Evolutionary conservation across 139 green algal genomes (phyloP).

Genomic region (Volvox reticuliferus): DNA sequence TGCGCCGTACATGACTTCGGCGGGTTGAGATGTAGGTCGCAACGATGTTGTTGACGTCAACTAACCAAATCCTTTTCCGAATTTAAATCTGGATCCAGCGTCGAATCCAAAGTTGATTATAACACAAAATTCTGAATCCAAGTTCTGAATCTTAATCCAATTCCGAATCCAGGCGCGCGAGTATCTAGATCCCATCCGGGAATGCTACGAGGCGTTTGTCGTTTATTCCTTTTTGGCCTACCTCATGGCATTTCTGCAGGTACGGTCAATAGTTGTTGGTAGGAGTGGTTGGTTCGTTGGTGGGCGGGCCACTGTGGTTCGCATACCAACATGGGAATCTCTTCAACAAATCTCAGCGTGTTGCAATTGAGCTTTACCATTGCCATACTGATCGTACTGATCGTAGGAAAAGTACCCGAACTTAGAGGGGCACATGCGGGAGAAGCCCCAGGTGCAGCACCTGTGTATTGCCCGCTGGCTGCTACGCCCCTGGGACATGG

Average conservation of each 20-base stretch:
- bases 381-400: no score
- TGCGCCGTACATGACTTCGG: no score
- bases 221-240: conserved; percentile 97
- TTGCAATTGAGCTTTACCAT: no score
- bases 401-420: conserved; percentile 74
- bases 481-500: conserved; percentile 62
- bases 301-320: not conserved
- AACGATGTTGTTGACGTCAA: no score
- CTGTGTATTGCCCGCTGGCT: conserved; percentile 58
- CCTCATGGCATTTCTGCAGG: conserved; percentile 86
- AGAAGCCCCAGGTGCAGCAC: conserved; percentile 76
- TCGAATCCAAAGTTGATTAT: no score
- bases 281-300: not conserved
- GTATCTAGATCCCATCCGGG: conserved; percentile 60
- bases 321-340: no score
- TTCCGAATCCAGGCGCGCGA: not conserved
- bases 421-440: conserved; percentile 72
- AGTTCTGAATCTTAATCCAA: no score
- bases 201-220: conserved; percentile 96
- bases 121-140: no score
- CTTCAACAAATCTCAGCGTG: no score
- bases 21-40: no score
- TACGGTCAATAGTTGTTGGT: not conserved
- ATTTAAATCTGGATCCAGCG: no score
- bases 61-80: no score